phyloP scores from a whole-genome alignment of 179 eudicot genomes.

The Gypsophila paniculata region DNA sequence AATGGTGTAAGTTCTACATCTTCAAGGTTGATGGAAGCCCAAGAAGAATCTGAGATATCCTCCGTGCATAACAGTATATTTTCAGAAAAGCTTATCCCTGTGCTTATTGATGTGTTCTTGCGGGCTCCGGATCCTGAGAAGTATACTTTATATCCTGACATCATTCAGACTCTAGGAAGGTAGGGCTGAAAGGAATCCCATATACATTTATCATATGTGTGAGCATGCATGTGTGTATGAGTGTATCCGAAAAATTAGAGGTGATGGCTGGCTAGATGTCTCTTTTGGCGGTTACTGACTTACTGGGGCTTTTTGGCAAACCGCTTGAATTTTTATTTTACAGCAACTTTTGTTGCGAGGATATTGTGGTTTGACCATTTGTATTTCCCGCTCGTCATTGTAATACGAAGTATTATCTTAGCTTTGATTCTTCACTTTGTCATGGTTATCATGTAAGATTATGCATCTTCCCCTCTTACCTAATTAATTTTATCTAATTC shows the following conservation, averaged over 20 bases:
- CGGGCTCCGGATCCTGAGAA: conserved; percentile 70
- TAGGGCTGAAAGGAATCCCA: conserved; percentile 21
- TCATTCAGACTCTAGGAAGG: conserved; percentile 83
- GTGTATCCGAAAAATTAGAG: background rate
- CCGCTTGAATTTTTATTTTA: background rate
- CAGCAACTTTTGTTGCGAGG: background rate
- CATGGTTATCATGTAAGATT: background rate
- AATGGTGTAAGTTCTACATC: conserved; percentile 39
- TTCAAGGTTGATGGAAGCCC: conserved; percentile 28
- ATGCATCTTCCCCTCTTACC: background rate
- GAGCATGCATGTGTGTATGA: background rate
- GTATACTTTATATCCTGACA: conserved; percentile 56
- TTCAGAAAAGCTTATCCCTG: conserved; percentile 84
- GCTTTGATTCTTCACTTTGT: no score
- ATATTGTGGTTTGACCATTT: background rate
- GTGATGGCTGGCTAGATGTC: background rate
- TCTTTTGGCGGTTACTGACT: background rate
- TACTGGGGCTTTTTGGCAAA: background rate
- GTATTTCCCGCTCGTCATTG: conserved; percentile 13
- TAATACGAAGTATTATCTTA: background rate
- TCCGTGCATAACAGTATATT: conserved; percentile 47
- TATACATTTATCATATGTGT: background rate
- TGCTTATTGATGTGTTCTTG: conserved; percentile 66
- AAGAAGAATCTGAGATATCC: conserved; percentile 29
- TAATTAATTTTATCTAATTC: background rate